Percentiles rank a stretch among this genome's conserved stretches.
These are phyloP conservation scores for Neurospora sp. DNA, from an alignment of 495 filamentous ascomycete species.

Conservation along the genomic window DNA sequence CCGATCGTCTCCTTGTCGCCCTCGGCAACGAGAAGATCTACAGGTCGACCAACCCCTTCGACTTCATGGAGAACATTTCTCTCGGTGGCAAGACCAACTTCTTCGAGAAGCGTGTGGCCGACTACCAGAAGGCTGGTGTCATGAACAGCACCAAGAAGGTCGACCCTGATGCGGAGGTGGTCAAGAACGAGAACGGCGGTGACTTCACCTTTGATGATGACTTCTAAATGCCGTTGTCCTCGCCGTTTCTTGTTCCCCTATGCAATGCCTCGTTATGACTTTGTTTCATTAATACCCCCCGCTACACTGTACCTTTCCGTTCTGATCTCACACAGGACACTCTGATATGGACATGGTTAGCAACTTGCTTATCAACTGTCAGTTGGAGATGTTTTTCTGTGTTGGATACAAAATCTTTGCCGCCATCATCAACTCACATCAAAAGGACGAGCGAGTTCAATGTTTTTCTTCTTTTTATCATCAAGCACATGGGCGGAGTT, in stretches of 20 bases:
- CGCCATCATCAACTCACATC: not conserved
- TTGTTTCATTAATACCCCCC: slow-evolving; percentile 10
- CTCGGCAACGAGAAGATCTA: slow-evolving; percentile 92
- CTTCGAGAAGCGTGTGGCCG: slow-evolving; percentile 99
- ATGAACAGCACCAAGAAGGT: slow-evolving; percentile 89
- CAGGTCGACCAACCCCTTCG: slow-evolving; percentile 88
- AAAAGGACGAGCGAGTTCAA: not conserved
- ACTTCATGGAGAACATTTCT: slow-evolving; percentile 99
- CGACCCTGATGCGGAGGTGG: slow-evolving; percentile 36
- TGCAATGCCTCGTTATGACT: slow-evolving; percentile 8
- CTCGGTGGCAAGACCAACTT: slow-evolving; percentile 99
- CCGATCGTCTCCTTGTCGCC: slow-evolving; percentile 83
- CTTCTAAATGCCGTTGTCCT: slow-evolving; percentile 52
- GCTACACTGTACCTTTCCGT: not conserved
- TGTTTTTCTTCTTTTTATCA: not conserved
- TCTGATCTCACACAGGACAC: not conserved
- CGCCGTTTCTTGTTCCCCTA: not conserved
- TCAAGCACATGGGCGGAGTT: not conserved
- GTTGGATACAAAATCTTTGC: not conserved
- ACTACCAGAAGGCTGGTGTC: slow-evolving; percentile 99
- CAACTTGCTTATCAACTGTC: not conserved
- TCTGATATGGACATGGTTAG: not conserved
- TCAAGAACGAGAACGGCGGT: slow-evolving; percentile 54
- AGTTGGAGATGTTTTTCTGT: not conserved
- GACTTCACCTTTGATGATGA: slow-evolving; percentile 95